Conservation (phyloP, 345 rosid genomes). For the Gossypioides kirkii region DNA sequence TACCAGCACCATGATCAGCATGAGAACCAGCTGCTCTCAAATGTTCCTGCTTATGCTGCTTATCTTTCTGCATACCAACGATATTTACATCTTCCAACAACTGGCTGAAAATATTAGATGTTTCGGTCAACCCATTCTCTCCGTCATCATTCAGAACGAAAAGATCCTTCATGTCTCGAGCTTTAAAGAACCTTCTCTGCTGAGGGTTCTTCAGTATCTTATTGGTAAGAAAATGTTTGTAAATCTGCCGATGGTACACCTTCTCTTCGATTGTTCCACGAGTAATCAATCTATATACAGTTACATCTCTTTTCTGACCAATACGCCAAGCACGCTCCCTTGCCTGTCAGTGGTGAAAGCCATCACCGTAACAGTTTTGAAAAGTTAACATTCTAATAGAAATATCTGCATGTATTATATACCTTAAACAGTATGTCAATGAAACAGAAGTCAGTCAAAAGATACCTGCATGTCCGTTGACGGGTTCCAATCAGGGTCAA, state of each 20-base stretch:
- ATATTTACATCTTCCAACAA: conserved; percentile 64
- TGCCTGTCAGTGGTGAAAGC: conserved; percentile 47
- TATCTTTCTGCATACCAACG: conserved; percentile 44
- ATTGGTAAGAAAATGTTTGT: conserved; percentile 94
- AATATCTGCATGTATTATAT: not conserved
- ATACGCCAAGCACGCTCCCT: conserved; percentile 99
- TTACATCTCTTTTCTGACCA: conserved; percentile 90
- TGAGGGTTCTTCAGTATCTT: conserved; percentile 93
- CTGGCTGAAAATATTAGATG: conserved; percentile 84
- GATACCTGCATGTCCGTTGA: conserved; percentile 93
- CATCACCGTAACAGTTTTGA: not conserved
- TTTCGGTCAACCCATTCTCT: conserved; percentile 65
- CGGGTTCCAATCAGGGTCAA: conserved; percentile 99
- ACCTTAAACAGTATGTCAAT: conserved; percentile 8
- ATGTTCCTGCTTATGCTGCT: conserved; percentile 21
- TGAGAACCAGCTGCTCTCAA: conserved; percentile 20
- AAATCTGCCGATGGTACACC: conserved; percentile 92
- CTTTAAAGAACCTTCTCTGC: conserved; percentile 89
- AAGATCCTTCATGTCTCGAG: conserved; percentile 96
- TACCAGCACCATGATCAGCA: conserved; percentile 26
- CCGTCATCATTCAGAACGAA: conserved; percentile 70
- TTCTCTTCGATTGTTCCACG: conserved; percentile 97
- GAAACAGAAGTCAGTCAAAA: conserved; percentile 1
- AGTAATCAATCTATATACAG: conserved; percentile 85
- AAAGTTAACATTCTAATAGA: conserved; percentile 3